Evolutionary conservation across 2,329 filamentous ascomycete species (phyloP).

Genomic region (Plenodomus lindquistii): DNA sequence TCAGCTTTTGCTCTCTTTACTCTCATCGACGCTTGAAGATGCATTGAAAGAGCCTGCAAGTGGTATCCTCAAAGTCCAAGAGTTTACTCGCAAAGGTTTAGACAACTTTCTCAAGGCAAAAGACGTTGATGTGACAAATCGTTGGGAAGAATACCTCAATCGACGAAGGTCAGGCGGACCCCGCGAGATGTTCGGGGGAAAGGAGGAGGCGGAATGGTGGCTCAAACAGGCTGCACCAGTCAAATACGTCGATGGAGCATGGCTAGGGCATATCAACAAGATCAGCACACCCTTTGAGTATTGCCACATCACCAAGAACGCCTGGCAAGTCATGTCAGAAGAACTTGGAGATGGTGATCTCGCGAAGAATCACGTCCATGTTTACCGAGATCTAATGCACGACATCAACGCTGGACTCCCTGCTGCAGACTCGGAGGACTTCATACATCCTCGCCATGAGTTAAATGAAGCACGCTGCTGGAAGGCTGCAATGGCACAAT

Average conservation of each 20-base stretch:
- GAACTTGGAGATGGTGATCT: constrained; percentile 56
- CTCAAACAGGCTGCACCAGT: constrained; percentile 49
- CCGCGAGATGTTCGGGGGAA: constrained; percentile 44
- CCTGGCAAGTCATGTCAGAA: constrained; percentile 56
- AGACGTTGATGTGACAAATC: constrained; percentile 33
- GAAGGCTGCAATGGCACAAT: constrained; percentile 52
- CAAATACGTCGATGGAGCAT: constrained; percentile 56
- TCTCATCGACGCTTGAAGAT: constrained; percentile 40
- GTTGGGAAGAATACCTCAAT: constrained; percentile 43
- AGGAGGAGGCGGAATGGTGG: constrained; percentile 46
- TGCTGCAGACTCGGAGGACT: constrained; percentile 33
- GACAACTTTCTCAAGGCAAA: constrained; percentile 37
- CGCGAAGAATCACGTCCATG: constrained; percentile 51
- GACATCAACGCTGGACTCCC: constrained; percentile 39
- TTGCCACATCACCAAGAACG: constrained; percentile 46
- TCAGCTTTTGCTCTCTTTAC: constrained; percentile 39
- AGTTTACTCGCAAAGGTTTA: constrained; percentile 32
- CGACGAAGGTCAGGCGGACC: constrained; percentile 39
- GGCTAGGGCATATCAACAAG: constrained; percentile 53
- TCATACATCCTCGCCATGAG: constrained; percentile 29
- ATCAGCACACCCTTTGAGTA: constrained; percentile 50
- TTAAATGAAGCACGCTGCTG: constrained; percentile 40
- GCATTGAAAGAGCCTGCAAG: constrained; percentile 12
- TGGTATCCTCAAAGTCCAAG: constrained; percentile 37
- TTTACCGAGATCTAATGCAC: constrained; percentile 42